Percentiles rank a stretch among this genome's conserved stretches.
These are phyloP conservation scores for Fallopia convolvulus DNA, from an alignment of 148 eudicot genomes.

Conservation along the genomic window DNA sequence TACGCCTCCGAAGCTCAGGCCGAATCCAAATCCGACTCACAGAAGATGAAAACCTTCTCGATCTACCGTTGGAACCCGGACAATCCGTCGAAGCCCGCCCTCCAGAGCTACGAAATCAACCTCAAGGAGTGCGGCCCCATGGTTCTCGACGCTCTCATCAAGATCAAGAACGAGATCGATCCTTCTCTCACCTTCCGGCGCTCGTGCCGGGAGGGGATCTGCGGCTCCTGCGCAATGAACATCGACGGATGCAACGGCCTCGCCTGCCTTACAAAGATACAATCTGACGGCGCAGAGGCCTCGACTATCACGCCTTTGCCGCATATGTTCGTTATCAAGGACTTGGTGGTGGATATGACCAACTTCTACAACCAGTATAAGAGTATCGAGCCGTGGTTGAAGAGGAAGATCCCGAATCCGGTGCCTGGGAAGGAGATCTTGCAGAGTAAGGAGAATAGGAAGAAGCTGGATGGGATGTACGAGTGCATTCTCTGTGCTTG, in stretches of 20 bases:
- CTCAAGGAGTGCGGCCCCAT: slow-evolving; percentile 94
- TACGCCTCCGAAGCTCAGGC: slow-evolving; percentile 9
- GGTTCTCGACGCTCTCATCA: slow-evolving; percentile 89
- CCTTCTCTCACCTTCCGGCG: slow-evolving; percentile 88
- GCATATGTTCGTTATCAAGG: slow-evolving; percentile 94
- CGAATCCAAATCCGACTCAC: slow-evolving; percentile 7
- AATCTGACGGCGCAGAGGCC: not conserved
- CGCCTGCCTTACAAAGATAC: slow-evolving; percentile 88
- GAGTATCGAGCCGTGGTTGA: slow-evolving; percentile 97
- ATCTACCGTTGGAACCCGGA: slow-evolving; percentile 95
- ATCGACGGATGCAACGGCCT: slow-evolving; percentile 84
- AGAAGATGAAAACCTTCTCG: slow-evolving; percentile 22
- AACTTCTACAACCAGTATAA: slow-evolving; percentile 93
- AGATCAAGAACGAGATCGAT: slow-evolving; percentile 91
- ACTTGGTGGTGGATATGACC: slow-evolving; percentile 97
- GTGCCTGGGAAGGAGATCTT: slow-evolving; percentile 59
- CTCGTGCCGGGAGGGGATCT: slow-evolving; percentile 90
- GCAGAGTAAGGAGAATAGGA: slow-evolving; percentile 82
- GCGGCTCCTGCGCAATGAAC: slow-evolving; percentile 98
- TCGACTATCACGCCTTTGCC: slow-evolving; percentile 76
- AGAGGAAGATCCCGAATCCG: slow-evolving; percentile 57
- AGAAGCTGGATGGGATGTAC: slow-evolving; percentile 96
- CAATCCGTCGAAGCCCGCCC: slow-evolving; percentile 53
- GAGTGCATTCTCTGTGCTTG: slow-evolving; percentile 96
- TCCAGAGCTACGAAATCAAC: slow-evolving; percentile 61